phyloP scores from a whole-genome alignment of 2,329 filamentous ascomycete genomes.

The Pseudocercospora fijiensis region DNA sequence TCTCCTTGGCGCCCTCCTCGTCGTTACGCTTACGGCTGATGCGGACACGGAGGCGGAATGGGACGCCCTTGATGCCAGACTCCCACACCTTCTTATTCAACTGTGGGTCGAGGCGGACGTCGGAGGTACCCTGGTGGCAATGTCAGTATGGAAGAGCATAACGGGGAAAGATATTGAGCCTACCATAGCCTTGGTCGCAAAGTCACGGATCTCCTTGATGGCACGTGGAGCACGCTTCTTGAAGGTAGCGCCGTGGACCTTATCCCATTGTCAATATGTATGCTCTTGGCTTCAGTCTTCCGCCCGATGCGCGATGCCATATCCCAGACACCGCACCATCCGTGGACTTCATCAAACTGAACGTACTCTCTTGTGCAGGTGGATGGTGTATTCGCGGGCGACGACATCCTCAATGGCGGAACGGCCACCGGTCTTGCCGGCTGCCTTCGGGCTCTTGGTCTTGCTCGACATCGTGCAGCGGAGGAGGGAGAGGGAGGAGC shows the following conservation, averaged over 20 bases:
- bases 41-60: slow-evolving; percentile 94
- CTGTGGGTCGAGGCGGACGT: slow-evolving; percentile 97
- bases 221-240: slow-evolving; percentile 99
- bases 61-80: slow-evolving; percentile 96
- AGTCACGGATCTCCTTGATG: slow-evolving; percentile 99
- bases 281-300: slow-evolving; percentile 60
- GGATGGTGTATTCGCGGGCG: slow-evolving; percentile 99
- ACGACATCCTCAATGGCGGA: slow-evolving; percentile 99
- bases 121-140: slow-evolving; percentile 74
- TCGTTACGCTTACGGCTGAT: slow-evolving; percentile 99
- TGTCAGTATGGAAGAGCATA: not conserved
- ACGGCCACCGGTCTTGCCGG: slow-evolving; percentile 65
- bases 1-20: slow-evolving; percentile 99
- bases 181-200: slow-evolving; percentile 95
- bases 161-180: slow-evolving; percentile 41
- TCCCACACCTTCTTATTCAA: slow-evolving; percentile 99
- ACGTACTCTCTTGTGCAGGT: slow-evolving; percentile 98
- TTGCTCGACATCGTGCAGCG: slow-evolving; percentile 43
- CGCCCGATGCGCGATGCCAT: slow-evolving; percentile 53
- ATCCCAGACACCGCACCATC: slow-evolving; percentile 44
- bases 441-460: slow-evolving; percentile 59
- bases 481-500: slow-evolving; percentile 12
- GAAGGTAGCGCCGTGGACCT: slow-evolving; percentile 97
- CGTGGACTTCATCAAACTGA: slow-evolving; percentile 73
- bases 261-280: slow-evolving; percentile 41